Evolutionary conservation across 2,329 filamentous ascomycete genomes (phyloP).

Genomic region (Aspergillus melleus): DNA sequence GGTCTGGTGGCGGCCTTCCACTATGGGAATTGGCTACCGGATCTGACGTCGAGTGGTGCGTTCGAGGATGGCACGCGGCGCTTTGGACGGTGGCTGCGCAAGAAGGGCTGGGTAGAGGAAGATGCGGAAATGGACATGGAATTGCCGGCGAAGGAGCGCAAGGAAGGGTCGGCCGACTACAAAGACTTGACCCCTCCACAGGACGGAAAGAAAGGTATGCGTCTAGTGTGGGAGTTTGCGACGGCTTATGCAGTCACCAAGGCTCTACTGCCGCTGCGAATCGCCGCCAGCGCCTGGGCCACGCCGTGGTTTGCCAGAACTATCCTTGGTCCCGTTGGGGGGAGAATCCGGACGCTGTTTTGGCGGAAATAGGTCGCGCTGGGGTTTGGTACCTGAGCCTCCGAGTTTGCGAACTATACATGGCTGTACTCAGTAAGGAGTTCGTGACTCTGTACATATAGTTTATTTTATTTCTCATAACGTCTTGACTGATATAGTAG

Average conservation of each 20-base stretch:
- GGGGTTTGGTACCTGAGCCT: neutral
- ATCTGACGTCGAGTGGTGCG: constrained; percentile 39
- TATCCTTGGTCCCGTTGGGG: constrained; percentile 54
- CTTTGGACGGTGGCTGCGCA: constrained; percentile 74
- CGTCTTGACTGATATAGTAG: constrained; percentile 6
- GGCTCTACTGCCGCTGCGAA: constrained; percentile 72
- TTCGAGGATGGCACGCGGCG: constrained; percentile 64
- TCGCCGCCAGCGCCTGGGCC: constrained; percentile 78
- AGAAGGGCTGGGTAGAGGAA: constrained; percentile 74
- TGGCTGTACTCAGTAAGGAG: neutral
- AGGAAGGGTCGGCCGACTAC: constrained; percentile 2
- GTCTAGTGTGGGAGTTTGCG: constrained; percentile 67
- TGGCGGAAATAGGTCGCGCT: constrained; percentile 20
- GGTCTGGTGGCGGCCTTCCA: constrained; percentile 77
- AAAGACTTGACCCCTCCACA: constrained; percentile 12
- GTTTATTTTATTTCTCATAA: constrained; percentile 14
- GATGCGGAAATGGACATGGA: constrained; percentile 43
- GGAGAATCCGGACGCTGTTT: constrained; percentile 41
- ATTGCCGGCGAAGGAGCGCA: neutral
- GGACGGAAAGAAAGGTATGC: constrained; percentile 47
- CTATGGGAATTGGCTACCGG: constrained; percentile 72
- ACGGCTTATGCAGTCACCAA: constrained; percentile 92
- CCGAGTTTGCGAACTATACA: neutral
- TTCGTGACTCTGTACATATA: constrained; percentile 3
- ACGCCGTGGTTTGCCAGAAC: constrained; percentile 88